These are phyloP conservation scores for Naematelia aurantialba DNA, from an alignment of 768 basidiomycete genomes.

Conservation along the genomic window DNA sequence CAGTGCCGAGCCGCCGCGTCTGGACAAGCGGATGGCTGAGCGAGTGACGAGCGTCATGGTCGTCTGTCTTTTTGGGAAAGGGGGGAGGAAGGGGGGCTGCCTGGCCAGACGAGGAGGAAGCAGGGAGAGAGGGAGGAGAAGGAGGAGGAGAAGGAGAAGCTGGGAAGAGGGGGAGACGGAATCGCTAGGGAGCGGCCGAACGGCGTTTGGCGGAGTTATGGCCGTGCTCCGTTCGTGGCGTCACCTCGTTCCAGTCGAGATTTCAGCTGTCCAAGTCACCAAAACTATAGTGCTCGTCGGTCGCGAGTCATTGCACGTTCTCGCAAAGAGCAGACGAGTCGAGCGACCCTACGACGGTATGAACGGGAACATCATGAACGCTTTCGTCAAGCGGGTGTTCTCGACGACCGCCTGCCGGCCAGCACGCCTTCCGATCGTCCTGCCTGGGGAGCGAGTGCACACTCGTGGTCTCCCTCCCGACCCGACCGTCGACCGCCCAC, in stretches of 20 bases:
- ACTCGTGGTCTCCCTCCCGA: neutral
- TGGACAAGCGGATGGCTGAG: slow-evolving; percentile 47
- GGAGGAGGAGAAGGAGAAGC: neutral
- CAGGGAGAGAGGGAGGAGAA: slow-evolving; percentile 15
- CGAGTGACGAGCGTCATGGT: slow-evolving; percentile 50
- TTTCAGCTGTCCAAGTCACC: neutral
- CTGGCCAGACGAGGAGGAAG: slow-evolving; percentile 12
- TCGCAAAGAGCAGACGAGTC: too few species aligned
- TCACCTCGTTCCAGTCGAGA: neutral
- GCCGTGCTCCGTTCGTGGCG: neutral
- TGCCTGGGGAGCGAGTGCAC: neutral
- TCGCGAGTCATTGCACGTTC: too few species aligned
- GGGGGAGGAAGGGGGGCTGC: slow-evolving; percentile 12
- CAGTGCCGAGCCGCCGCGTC: slow-evolving; percentile 43
- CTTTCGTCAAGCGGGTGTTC: neutral
- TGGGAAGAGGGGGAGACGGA: neutral
- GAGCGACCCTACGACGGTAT: too few species aligned
- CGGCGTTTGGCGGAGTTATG: neutral
- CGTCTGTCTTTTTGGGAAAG: slow-evolving; percentile 8
- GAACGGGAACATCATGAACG: neutral
- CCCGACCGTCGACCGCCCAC: neutral
- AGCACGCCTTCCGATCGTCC: neutral
- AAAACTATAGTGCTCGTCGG: neutral
- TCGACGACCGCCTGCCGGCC: neutral
- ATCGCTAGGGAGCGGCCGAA: neutral